Conservation (phyloP, 2,329 filamentous ascomycete species). For the Epichloe sylvatica region DNA sequence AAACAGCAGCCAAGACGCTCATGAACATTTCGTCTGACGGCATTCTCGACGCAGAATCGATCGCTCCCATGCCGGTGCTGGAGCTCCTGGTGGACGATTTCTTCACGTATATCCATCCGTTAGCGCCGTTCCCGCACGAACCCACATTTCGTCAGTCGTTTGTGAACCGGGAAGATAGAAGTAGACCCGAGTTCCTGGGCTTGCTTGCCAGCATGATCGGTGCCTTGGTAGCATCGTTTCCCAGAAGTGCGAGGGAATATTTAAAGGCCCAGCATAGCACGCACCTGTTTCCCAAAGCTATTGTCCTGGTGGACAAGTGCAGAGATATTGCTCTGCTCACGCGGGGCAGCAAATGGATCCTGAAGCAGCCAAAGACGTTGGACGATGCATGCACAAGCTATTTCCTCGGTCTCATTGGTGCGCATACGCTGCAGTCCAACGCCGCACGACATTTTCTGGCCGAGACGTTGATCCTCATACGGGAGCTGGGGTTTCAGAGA, state of each 20-base stretch:
- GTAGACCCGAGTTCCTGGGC: slow-evolving; percentile 53
- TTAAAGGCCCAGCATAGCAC: slow-evolving; percentile 52
- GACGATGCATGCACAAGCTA: slow-evolving; percentile 59
- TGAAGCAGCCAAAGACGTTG: slow-evolving; percentile 33
- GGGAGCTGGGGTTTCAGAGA: slow-evolving; percentile 52
- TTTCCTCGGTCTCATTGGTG: slow-evolving; percentile 52
- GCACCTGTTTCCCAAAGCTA: slow-evolving; percentile 52
- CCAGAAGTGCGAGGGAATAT: slow-evolving; percentile 54
- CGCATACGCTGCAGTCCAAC: slow-evolving; percentile 55
- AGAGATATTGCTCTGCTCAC: slow-evolving; percentile 54
- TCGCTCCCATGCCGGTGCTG: slow-evolving; percentile 55
- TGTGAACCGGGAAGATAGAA: slow-evolving; percentile 50
- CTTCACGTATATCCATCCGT: slow-evolving; percentile 68
- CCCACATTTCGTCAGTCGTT: slow-evolving; percentile 61
- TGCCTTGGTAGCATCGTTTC: slow-evolving; percentile 60
- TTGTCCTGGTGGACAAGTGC: slow-evolving; percentile 57
- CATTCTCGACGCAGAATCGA: slow-evolving; percentile 49
- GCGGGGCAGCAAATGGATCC: slow-evolving; percentile 40
- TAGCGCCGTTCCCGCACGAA: slow-evolving; percentile 66
- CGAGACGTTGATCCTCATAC: slow-evolving; percentile 56
- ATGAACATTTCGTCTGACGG: slow-evolving; percentile 29
- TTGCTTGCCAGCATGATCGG: slow-evolving; percentile 63
- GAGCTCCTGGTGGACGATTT: slow-evolving; percentile 64
- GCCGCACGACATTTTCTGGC: slow-evolving; percentile 56
- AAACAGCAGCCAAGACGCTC: slow-evolving; percentile 34